These are phyloP conservation scores for Albizia julibrissin DNA, from an alignment of 306 rosid species.

Conservation along the genomic window DNA sequence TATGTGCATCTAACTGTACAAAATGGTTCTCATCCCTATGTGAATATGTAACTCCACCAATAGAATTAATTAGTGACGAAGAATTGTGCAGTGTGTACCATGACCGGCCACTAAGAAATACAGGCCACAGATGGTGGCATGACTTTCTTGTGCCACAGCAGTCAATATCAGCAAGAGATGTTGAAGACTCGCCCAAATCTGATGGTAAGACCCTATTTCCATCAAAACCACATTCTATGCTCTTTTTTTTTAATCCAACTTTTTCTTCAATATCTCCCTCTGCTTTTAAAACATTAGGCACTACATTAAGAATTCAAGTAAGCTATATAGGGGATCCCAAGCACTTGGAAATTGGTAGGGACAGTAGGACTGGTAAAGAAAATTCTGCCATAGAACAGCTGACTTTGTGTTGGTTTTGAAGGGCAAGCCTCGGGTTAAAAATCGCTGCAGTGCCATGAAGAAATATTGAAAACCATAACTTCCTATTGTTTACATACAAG, in stretches of 20 bases:
- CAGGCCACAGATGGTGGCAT: conserved; percentile 38
- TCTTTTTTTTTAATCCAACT: conserved; percentile 17
- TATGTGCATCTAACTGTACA: conserved; percentile 20
- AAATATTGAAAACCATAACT: conserved; percentile 19
- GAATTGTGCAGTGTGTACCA: conserved; percentile 17
- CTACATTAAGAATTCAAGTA: conserved; percentile 23
- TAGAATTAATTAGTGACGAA: conserved; percentile 20
- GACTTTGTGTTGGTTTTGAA: conserved; percentile 18
- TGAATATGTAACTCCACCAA: background rate
- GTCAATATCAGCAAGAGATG: conserved; percentile 27
- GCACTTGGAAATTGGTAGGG: conserved; percentile 30
- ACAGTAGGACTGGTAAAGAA: conserved; percentile 25
- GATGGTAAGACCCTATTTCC: conserved; percentile 20
- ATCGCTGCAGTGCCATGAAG: conserved; percentile 26
- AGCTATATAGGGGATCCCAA: conserved; percentile 3
- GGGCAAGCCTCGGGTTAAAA: conserved; percentile 13
- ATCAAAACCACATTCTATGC: conserved; percentile 30
- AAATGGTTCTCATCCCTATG: conserved; percentile 1
- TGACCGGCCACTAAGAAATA: conserved; percentile 25
- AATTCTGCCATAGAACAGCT: conserved; percentile 22
- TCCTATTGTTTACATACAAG: conserved; percentile 3
- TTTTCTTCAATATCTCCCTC: conserved; percentile 38
- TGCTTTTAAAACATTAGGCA: conserved; percentile 15
- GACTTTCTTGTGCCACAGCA: conserved; percentile 12
- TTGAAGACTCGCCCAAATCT: conserved; percentile 31